These are phyloP conservation scores for Spergularia azorica DNA, from an alignment of 179 eudicot genomes.

Conservation along the genomic window DNA sequence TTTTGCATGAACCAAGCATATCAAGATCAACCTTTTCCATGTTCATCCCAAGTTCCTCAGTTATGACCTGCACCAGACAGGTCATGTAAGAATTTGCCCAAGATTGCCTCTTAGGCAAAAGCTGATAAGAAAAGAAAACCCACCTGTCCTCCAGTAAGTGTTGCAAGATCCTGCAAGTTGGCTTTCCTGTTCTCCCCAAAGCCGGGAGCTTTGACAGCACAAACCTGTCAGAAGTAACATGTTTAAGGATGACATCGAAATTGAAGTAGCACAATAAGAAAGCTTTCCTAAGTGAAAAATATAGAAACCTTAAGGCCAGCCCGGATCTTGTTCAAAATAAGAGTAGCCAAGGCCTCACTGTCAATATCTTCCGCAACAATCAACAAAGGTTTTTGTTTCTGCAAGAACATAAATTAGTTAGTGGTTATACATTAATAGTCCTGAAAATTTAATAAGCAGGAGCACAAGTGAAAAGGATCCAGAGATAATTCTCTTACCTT, in stretches of 20 bases:
- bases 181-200: constrained; percentile 94
- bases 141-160: constrained; percentile 73
- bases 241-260: not conserved
- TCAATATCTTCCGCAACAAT: constrained; percentile 93
- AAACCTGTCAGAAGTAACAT: constrained; percentile 44
- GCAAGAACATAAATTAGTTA: constrained; percentile 15
- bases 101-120: too few relatives aligned
- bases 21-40: constrained; percentile 74
- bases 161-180: constrained; percentile 83
- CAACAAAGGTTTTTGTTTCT: constrained; percentile 90
- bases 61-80: constrained; percentile 45
- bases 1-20: constrained; percentile 90
- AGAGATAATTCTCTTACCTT: constrained; percentile 31
- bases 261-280: not conserved
- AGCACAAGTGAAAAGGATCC: not conserved
- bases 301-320: constrained; percentile 85
- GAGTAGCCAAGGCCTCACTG: constrained; percentile 94
- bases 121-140: too few relatives aligned
- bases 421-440: constrained; percentile 26
- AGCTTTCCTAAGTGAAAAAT: not conserved
- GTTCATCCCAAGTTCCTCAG: constrained; percentile 95
- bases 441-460: not conserved
- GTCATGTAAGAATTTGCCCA: too few relatives aligned
- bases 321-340: constrained; percentile 86
- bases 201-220: constrained; percentile 97